These are phyloP conservation scores for Sporothrix brasiliensis DNA, from an alignment of 2,329 filamentous ascomycete genomes.

Conservation along the genomic window DNA sequence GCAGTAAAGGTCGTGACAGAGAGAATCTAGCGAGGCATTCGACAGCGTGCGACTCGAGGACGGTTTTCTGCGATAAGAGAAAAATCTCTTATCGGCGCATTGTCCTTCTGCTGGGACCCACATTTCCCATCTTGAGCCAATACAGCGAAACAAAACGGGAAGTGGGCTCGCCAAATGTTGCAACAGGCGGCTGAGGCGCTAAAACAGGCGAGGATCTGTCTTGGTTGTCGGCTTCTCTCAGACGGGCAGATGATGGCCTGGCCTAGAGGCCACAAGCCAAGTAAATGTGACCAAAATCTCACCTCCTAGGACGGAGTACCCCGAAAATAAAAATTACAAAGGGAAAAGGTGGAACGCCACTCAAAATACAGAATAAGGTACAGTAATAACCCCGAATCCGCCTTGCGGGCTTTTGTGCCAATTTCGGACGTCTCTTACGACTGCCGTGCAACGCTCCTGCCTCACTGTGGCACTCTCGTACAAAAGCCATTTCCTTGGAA, in stretches of 20 bases:
- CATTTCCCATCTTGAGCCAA: slow-evolving; percentile 15
- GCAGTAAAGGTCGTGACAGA: background rate
- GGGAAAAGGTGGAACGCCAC: too few relatives aligned
- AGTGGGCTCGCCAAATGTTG: background rate
- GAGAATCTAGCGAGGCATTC: background rate
- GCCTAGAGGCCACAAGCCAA: background rate
- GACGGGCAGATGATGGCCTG: background rate
- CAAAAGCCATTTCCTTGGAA: slow-evolving; percentile 7
- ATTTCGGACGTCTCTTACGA: background rate
- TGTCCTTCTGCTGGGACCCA: slow-evolving; percentile 28
- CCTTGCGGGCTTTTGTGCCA: background rate
- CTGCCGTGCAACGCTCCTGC: background rate
- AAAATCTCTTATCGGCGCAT: slow-evolving; percentile 32
- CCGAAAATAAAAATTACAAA: too few relatives aligned
- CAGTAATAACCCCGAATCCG: background rate
- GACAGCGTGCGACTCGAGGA: background rate
- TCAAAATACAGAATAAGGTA: too few relatives aligned
- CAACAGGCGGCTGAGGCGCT: background rate
- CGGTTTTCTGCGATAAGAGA: slow-evolving; percentile 33
- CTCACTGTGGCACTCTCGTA: background rate
- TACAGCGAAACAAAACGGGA: background rate
- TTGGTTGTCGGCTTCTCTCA: background rate
- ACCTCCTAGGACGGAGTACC: background rate
- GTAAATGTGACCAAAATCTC: slow-evolving; percentile 12
- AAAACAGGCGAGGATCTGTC: slow-evolving; percentile 4